Evolutionary conservation across 2,329 filamentous ascomycete species (phyloP), one percentile per base, ranked within the genome.

Genomic region (Botrytis galanthina): DNA sequence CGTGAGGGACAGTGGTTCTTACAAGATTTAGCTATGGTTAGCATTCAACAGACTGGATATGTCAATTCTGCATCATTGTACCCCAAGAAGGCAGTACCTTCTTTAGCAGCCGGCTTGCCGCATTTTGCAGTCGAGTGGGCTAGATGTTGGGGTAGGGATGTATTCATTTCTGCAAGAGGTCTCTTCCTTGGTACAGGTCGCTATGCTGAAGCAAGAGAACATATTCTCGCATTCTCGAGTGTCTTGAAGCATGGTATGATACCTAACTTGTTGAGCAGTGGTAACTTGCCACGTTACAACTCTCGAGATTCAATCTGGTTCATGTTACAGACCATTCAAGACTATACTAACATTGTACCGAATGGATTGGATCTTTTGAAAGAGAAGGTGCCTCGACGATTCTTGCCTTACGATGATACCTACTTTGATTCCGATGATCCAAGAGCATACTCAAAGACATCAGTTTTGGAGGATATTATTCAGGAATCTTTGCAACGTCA

Each of bases 241-340:
- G 95, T 99, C 18, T 85, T 99, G 77, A 99, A 99, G 85, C 96
- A 99, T 79, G 96, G 96, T 69, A 97, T 98, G 94, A 95, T 99
- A 73, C 96, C 96, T 22, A 99, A 99, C 80, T 87, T 99, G 32
- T 86, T 99, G 22, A 92, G 94, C 76, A 93, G 93, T 74, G 95
- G 96, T 10, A 93, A 92, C 74, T 87, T 91, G 26, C 96, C 96
- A 4, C 89, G 96, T 39, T 99, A 98, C 85, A 99, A 99, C 82
- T 95, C 96, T 61, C 89, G 96, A 75, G 96, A 99, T 82, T 97
- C 96, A 0, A 90, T 98, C 60, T 99, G 96, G 96, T 99, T 98
- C 86, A 97, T 97, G 85, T 83, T 99, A 70, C 96, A 99, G 82
- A 93, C 93, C 76, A 95, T 98, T 67, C 96, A 99, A 80, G 96